Evolutionary conservation across 257 asterid species (phyloP), one percentile per base, ranked within the genome.

Genomic region (Salvia hispanica): DNA sequence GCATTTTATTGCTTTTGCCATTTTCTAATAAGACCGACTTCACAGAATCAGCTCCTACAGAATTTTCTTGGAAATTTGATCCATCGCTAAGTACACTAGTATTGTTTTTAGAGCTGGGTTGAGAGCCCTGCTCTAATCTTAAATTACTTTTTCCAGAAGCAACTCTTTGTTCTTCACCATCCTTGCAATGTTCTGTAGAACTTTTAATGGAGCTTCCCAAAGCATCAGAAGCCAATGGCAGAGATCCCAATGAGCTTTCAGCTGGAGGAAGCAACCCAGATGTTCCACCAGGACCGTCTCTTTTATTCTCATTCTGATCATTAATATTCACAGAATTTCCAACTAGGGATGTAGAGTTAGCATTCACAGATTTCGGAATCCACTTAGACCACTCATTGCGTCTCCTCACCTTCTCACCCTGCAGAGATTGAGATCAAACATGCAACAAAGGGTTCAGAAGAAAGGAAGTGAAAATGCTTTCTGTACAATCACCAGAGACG

Each of bases 391-490:
- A 94, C 46, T 83, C 95, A 46, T 82, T 80, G 56, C 96, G 95
- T 74, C 96, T 87, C 82, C 99, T 85, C 50, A 94, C 76, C 82
- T 77, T 91, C 73, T 84, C 95, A 68, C 82, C 89, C 99, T 94
- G 68, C 65, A 75, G 72, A 76, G 60, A 66, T 79, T 58, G 66
- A 57, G 69, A 70, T 40, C n/a, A 48, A 66, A 58, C 60, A 70
- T 36, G 63, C 42, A 71, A 33, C 53, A 62, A 57, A 66, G 36
- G 31, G 62, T 66, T 43, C 61, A 51, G 43, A 33, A 43, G 73
- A 62, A 69, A 58, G 55, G 43, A 62, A 61, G 31, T 6, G 58
- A 39, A 47, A 65, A 42, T 5, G 69, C 42, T 44, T 48, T 37
- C 28, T 37, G 42, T 33, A 51, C 50, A 55, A 64, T n/a, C 33